Evolutionary conservation across 495 filamentous ascomycete species (phyloP), one percentile per base, ranked within the genome.

Genomic region (Copromyces sp.): DNA sequence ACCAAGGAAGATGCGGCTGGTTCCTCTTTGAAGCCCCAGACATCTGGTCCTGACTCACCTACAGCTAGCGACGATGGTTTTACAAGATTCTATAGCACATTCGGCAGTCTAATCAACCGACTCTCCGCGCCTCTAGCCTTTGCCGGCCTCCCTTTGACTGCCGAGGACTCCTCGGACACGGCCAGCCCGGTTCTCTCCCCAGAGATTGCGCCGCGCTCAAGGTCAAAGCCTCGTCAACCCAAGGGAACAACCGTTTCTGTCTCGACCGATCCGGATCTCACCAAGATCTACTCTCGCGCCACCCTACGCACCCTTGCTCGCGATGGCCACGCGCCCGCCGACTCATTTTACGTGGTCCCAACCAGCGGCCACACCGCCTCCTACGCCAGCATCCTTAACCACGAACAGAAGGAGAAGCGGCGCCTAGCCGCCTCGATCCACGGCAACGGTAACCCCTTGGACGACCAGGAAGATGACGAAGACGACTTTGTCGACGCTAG

Each of bases 261-360:
- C 9, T 68, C 44, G 44, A 78, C 83, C 29, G 92, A 93, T 35
- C 92, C 92, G 0, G 94, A 98, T 71, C 85, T 94, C 37, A 88
- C 84, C 71, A 89, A 88, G 45, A 84, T 94, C 40, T 94, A 94
- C 81, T 96, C 93, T 5, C 88, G 86, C 71, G 92, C 94, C 14
- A 92, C 94, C 7, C 86, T 98, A 59, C 87, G 89, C 39, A 92
- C 93, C 12, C 83, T 87, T n/a, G 72, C 78, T 8, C 78, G 80
- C 38, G 83, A 83, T 44, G 82, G 80, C 11, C 82, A 90, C 24
- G 85, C 82, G 9, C 83, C 83, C 37, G 89, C 89, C 42, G 94
- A 98, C 78, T 94, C 91, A 38, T 99, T 98, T 84, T 98, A 98
- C 78, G 92, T 99, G 1, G 95, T 99, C 0, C 95, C 95, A 9